Base-by-base conservation (phyloP, 768 basidiomycete genomes). In the Auricularia sp. region DNA sequence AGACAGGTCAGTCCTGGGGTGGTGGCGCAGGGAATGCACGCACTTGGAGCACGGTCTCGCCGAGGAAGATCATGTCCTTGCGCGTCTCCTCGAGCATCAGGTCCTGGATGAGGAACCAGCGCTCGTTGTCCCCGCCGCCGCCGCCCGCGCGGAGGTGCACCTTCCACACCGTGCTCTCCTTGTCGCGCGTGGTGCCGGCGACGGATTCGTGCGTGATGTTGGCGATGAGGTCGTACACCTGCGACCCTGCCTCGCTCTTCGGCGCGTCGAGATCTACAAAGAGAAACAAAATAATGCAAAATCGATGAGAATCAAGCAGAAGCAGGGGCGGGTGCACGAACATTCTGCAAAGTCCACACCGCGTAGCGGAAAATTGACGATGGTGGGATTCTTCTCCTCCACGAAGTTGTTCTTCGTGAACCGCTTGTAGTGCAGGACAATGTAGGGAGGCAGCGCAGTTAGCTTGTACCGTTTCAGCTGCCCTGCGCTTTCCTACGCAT, bases 381-480 rank as follows among this genome's bases (percentile, higher is more conserved):
- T 95, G 1, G 97, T 99, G 7, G 96, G 96, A 71, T 99, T 99
- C 77, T 97, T 97, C 75, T 99, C 97, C 75, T 98, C 96, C 5
- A 98, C 94, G 70, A 98, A 98, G 63, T 82, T 82, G 74, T 98
- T 99, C 74, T 92, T 97, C 29, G 92, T 94, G 77, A 98, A 99
- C 45, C 97, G 86, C 74, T 95, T 98, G 81, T 89, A 95, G 74
- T 96, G 92, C 21, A 98, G 79, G 70, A 98, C 90, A 71, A 99
- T 87, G 73, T 97, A 98, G 62, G 82, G 91, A 45, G 97, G 97
- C 66, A 99, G 79, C 44, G 82, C 81, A 70, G 91, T 90, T 70
- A 95, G 88, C 75, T 98, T 95, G 77, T 89, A 98, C 64, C 94
- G 82, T 69, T 90, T 87, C 42, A 99, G 77, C 75, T 87, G 89